Evolutionary conservation across 2,329 filamentous ascomycete species (phyloP).

Genomic region (Thielaviopsis punctulata): DNA sequence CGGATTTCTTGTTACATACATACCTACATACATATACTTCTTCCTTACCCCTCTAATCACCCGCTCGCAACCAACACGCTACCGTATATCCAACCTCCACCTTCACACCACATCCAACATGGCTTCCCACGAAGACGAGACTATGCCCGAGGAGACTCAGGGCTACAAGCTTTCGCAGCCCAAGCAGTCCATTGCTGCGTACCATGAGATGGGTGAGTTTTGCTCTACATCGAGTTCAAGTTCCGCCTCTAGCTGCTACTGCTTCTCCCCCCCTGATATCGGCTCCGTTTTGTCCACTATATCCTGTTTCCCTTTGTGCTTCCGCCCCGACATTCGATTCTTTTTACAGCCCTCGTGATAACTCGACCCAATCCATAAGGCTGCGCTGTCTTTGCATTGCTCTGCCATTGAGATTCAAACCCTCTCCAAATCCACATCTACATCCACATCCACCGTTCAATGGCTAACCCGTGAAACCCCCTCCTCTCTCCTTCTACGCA

Average conservation of each 20-base stretch:
- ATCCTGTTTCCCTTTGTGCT: neutral
- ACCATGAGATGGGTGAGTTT: slow-evolving; percentile 73
- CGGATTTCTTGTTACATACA: neutral
- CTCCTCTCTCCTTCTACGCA: slow-evolving; percentile 17
- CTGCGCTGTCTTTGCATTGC: neutral
- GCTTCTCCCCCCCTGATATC: neutral
- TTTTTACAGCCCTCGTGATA: neutral
- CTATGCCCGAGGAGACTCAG: slow-evolving; percentile 72
- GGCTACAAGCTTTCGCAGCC: slow-evolving; percentile 94
- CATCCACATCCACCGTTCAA: neutral
- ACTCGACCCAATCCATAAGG: neutral
- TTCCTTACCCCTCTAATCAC: slow-evolving; percentile 5
- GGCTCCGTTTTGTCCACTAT: neutral
- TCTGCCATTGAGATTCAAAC: too few relatives aligned
- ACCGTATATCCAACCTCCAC: too few relatives aligned
- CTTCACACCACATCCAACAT: slow-evolving; percentile 27
- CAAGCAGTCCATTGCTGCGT: slow-evolving; percentile 93
- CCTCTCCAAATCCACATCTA: too few relatives aligned
- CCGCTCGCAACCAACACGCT: neutral
- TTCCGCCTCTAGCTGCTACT: neutral
- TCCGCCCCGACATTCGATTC: neutral
- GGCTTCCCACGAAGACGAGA: slow-evolving; percentile 60
- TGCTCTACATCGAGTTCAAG: too few relatives aligned
- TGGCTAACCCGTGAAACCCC: slow-evolving; percentile 3
- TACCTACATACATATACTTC: slow-evolving; percentile 7